Base-by-base conservation (phyloP, 2,329 filamentous ascomycete species). In the Colletotrichum simmondsii region DNA sequence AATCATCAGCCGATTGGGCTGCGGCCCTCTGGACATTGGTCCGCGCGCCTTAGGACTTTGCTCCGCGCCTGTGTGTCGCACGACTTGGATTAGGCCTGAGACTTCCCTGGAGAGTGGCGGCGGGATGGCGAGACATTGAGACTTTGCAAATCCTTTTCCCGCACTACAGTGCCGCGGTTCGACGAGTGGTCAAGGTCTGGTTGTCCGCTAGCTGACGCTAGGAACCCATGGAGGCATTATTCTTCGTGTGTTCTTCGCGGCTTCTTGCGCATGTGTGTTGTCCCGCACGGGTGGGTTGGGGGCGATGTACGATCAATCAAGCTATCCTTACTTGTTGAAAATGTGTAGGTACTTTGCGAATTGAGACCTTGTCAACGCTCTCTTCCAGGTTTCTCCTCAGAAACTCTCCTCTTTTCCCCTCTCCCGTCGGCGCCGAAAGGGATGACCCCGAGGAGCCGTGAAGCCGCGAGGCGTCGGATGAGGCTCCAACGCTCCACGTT, bases 211-310 rank as follows among this genome's bases (percentile, higher is more conserved):
- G 10, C 19, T 53, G 30, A 7, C 28, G 42, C 32, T 32, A 57
- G 30, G 19, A 42, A 28, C 52, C 24, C 52, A 22, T n/a, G 32
- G 52, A 56, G 52, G 52, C 19, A 49, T 53, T 16, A 26, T 73
- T 71, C 66, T 71, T 71, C 30, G 60, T 57, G 71, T 22, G 16
- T 71, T 73, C 66, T 73, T 73, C 61, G 71, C 28, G 28, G 26
- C 71, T 73, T 71, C 71, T 61, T n/a, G 56, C 37, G 66, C 71
- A 65, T 69, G n/a, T 69, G 28, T n/a, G 35, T 54, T 52, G 54
- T 57, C 56, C 69, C 67, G 61, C 59, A 53, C 14, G 5, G 12
- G 32, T 46, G 59, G 70, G 26, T 46, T 63, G 46, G 54, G 58
- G 32, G 53, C 42, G 54, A 60, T 46, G 57, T 56, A 46, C 53